phyloP scores from a whole-genome alignment of 2,329 filamentous ascomycete genomes.

The Colletotrichum brevisporum region DNA sequence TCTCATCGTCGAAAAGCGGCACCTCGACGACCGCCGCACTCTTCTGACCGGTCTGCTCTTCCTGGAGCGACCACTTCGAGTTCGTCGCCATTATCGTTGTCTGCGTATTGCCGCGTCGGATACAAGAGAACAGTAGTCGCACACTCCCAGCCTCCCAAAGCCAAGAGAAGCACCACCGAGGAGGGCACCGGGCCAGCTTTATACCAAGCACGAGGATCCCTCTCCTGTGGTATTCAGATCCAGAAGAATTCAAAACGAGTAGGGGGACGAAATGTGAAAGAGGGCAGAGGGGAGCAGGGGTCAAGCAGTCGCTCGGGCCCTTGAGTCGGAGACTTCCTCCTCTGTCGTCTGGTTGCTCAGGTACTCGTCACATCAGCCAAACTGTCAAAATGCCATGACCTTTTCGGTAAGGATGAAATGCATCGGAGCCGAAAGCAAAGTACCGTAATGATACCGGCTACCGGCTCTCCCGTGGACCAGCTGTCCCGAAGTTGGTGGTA shows the following conservation, averaged over 20 bases:
- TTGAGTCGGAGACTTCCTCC: conserved; percentile 3
- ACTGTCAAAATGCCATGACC: neutral
- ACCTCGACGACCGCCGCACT: conserved; percentile 5
- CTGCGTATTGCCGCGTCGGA: neutral
- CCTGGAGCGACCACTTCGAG: conserved; percentile 34
- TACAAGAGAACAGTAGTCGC: conserved; percentile 5
- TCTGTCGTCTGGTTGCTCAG: neutral
- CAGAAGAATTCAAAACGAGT: neutral
- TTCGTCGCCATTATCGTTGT: conserved; percentile 30
- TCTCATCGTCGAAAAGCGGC: conserved; percentile 8
- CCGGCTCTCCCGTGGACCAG: neutral
- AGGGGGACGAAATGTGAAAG: neutral
- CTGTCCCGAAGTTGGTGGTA: neutral
- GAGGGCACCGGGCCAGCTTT: conserved; percentile 19
- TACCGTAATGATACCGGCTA: neutral
- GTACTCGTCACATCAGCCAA: conserved; percentile 27
- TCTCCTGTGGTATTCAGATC: conserved; percentile 17
- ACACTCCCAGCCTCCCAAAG: conserved; percentile 13
- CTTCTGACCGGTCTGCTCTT: conserved; percentile 31
- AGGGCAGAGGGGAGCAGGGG: neutral
- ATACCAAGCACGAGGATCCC: conserved; percentile 12
- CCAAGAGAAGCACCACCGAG: neutral
- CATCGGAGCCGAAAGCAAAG: neutral
- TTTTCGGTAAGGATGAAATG: neutral
- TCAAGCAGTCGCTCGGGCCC: neutral